Evolutionary conservation across 2,329 filamentous ascomycete species (phyloP), one percentile per base, ranked within the genome.

Genomic region (Calonectria fujianensis): DNA sequence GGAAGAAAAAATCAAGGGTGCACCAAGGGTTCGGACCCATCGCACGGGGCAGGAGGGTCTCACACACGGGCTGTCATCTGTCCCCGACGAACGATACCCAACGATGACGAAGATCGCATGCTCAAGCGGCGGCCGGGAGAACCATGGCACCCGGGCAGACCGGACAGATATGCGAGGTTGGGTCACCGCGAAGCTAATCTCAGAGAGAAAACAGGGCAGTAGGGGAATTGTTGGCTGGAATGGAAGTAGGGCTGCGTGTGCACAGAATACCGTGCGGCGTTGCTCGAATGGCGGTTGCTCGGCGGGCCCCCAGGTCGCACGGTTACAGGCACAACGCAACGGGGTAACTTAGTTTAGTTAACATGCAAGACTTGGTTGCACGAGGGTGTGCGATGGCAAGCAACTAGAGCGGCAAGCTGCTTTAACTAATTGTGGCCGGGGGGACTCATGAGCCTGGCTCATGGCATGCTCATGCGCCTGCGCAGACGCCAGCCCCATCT

Each of bases 391-490:
- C 35, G 18, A 24, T 63, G 24, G 45, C 45, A 48, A 63, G n/a
- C 37, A 41, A 35, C 52, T 35, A 57, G 35, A 39, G 27, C 61
- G 20, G 39, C 39, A 32, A 32, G n/a, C 27, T 31, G 61, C 18
- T 16, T 35, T 35, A 35, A 67, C 39, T 52, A 67, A 51, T 51
- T 18, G 41, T 24, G 24, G 45, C 64, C 64, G 24, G 24, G 32
- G 52, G 52, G 11, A 61, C 67, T 61, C 67, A 61, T 69, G 37
- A 69, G 67, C 29, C 67, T 61, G 68, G 50, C 59, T 72, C 63
- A 67, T 72, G 61, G 61, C 69, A 52, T 65, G 32, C 57, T 63
- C 57, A 63, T 63, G 57, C 61, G 61, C 41, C 45, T 41, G 39
- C 41, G 61, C 61, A 65, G 61, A 65, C 61, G 61, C 61, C 61